Conservation (phyloP, 257 asterid genomes). For the Anisodus acutangulus region DNA sequence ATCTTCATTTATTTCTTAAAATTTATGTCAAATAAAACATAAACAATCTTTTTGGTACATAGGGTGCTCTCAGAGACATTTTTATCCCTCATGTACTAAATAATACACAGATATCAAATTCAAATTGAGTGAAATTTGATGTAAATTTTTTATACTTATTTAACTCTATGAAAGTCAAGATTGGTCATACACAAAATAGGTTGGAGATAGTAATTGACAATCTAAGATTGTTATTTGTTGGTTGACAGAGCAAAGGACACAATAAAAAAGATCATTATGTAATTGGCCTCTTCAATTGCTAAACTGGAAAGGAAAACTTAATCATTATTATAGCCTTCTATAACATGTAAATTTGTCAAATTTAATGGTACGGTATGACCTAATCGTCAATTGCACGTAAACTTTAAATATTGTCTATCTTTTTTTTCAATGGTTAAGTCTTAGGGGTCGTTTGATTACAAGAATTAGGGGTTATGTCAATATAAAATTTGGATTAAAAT, state of each 20-base stretch:
- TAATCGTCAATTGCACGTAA: neutral
- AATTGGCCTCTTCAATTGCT: neutral
- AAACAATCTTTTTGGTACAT: too few species aligned
- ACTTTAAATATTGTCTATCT: neutral
- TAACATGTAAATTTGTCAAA: neutral
- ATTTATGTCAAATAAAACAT: too few species aligned
- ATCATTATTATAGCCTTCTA: neutral
- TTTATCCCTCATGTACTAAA: too few species aligned
- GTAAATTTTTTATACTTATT: neutral
- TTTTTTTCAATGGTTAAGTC: neutral
- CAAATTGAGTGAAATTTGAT: too few species aligned
- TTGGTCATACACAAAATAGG: neutral
- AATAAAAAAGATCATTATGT: neutral
- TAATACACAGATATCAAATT: too few species aligned
- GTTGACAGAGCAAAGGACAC: conserved; percentile 2
- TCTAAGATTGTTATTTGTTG: neutral
- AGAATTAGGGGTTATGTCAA: too few species aligned
- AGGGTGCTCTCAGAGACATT: too few species aligned
- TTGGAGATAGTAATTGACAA: neutral
- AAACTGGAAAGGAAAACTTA: neutral
- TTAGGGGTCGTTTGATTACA: neutral
- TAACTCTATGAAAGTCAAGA: neutral
- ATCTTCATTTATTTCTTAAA: too few species aligned
- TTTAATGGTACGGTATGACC: neutral
- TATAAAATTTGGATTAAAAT: too few species aligned